These are phyloP conservation scores for Zarea fungicola DNA, from an alignment of 2,329 filamentous ascomycete genomes.

Conservation along the genomic window DNA sequence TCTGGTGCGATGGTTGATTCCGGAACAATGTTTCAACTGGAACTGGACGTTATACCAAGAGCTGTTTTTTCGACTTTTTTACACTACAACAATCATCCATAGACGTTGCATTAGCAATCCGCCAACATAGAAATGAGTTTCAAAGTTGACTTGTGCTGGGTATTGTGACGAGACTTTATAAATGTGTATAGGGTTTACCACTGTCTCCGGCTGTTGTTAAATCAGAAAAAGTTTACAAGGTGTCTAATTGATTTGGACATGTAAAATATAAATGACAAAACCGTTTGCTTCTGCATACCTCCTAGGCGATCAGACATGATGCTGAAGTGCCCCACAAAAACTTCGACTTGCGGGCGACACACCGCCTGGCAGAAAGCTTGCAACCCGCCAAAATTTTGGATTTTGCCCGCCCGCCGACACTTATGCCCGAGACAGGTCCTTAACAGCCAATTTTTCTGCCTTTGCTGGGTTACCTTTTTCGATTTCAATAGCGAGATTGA, in stretches of 20 bases:
- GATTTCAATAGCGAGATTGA: conserved; percentile 16
- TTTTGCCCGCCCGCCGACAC: conserved; percentile 23
- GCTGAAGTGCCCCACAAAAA: neutral
- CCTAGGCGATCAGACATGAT: too few relatives aligned
- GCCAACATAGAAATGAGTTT: conserved; percentile 10
- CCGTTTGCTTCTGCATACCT: too few relatives aligned
- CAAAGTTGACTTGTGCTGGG: too few relatives aligned
- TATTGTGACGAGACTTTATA: too few relatives aligned
- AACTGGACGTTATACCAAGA: neutral
- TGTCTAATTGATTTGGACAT: too few relatives aligned
- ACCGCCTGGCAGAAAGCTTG: conserved; percentile 18
- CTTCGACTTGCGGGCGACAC: neutral
- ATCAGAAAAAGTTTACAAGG: too few relatives aligned
- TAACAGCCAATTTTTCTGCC: conserved; percentile 6
- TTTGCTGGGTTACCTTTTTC: conserved; percentile 1
- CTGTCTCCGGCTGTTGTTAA: too few relatives aligned
- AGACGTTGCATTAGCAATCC: conserved; percentile 10
- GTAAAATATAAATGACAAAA: too few relatives aligned
- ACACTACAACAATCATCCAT: conserved; percentile 5
- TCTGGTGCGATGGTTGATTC: neutral
- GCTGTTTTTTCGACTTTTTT: conserved; percentile 8
- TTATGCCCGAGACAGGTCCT: conserved; percentile 26
- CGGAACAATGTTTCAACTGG: neutral
- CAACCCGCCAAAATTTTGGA: conserved; percentile 39
- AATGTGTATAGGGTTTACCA: too few relatives aligned